Evolutionary conservation across 2,329 filamentous ascomycete genomes (phyloP).

Genomic region (Cytospora chrysosperma): DNA sequence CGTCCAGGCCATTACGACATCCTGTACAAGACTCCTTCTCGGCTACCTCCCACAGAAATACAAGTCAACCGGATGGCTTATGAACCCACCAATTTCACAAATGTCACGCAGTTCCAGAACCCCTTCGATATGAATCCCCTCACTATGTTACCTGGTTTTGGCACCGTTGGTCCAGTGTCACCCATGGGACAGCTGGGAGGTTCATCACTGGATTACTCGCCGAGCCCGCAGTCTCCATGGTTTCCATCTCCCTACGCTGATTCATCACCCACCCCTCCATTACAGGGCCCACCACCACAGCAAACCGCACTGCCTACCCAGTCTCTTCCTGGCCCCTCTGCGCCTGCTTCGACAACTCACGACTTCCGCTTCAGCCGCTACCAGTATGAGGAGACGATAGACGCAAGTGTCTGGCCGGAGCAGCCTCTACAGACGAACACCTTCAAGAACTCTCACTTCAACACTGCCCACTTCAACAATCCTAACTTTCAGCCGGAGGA

Average conservation of each 20-base stretch:
- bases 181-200: slow-evolving; percentile 24
- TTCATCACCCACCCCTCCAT: slow-evolving; percentile 24
- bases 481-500: slow-evolving; percentile 59
- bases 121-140: slow-evolving; percentile 44
- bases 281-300: slow-evolving; percentile 27
- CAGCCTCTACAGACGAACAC: slow-evolving; percentile 55
- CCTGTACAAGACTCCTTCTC: slow-evolving; percentile 57
- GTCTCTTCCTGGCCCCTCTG: slow-evolving; percentile 33
- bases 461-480: slow-evolving; percentile 66
- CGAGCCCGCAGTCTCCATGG: slow-evolving; percentile 39
- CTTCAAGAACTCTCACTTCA: slow-evolving; percentile 67
- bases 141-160: slow-evolving; percentile 48
- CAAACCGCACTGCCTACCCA: slow-evolving; percentile 32
- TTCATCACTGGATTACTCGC: slow-evolving; percentile 32
- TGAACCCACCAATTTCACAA: slow-evolving; percentile 11
- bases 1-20: slow-evolving; percentile 90
- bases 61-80: slow-evolving; percentile 54
- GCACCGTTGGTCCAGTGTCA: slow-evolving; percentile 25
- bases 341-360: slow-evolving; percentile 34
- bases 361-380: slow-evolving; percentile 56
- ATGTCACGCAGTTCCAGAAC: slow-evolving; percentile 24
- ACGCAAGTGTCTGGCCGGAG: slow-evolving; percentile 38
- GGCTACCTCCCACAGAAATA: slow-evolving; percentile 37
- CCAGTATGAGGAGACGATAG: slow-evolving; percentile 40
- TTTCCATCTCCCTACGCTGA: slow-evolving; percentile 37